Evolutionary conservation across 345 rosid genomes (phyloP).

Genomic region (Clarkia xantiana): DNA sequence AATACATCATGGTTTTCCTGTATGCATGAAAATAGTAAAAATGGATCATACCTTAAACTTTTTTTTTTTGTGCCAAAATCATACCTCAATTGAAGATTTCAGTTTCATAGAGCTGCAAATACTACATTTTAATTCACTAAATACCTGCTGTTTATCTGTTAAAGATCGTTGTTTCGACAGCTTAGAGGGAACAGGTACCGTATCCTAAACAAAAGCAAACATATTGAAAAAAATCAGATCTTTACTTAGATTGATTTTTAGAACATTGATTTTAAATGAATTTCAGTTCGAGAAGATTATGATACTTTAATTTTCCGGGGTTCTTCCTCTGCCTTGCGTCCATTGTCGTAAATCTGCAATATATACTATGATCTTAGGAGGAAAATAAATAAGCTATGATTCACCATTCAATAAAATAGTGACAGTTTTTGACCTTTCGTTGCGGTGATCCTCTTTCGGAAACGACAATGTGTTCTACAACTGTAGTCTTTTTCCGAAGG

Average conservation of each 20-base stretch:
- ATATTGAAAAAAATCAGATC: too few relatives aligned
- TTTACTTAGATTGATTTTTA: not conserved
- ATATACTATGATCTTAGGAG: constrained; percentile 6
- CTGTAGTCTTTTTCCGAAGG: constrained; percentile 21
- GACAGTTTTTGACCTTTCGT: constrained; percentile 19
- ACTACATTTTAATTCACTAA: not conserved
- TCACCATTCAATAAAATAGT: not conserved
- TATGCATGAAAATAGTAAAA: constrained; percentile 6
- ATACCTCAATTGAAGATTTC: not conserved
- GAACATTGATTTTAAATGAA: constrained; percentile 2
- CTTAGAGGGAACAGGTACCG: constrained; percentile 17
- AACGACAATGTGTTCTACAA: constrained; percentile 17
- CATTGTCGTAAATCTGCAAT: constrained; percentile 31
- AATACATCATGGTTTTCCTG: constrained; percentile 50
- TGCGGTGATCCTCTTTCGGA: constrained; percentile 14
- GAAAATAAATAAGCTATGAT: not conserved
- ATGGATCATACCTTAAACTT: constrained; percentile 5
- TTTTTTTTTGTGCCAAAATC: too few relatives aligned
- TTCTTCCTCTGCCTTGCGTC: constrained; percentile 21
- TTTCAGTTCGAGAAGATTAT: constrained; percentile 1
- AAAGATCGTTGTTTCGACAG: constrained; percentile 38
- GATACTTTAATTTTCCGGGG: constrained; percentile 23
- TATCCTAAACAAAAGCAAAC: not conserved
- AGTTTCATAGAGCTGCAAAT: not conserved
- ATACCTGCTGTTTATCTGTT: constrained; percentile 45